Evolutionary conservation across 2,329 filamentous ascomycete species (phyloP).

Genomic region (Stagonosporopsis tanaceti): DNA sequence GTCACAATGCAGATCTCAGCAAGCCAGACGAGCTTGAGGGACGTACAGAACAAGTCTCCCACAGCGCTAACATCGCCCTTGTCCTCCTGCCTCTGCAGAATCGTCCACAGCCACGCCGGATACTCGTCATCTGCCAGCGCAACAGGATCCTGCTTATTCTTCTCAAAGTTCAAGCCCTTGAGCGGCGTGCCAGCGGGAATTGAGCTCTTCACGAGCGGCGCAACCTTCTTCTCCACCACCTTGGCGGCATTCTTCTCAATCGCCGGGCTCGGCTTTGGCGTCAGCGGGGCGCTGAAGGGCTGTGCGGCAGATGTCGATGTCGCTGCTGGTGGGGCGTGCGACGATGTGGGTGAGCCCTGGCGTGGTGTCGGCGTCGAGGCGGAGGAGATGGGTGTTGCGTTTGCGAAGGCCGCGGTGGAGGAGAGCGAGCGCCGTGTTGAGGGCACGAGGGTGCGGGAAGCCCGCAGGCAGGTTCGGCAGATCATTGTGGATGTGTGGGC

Average conservation of each 20-base stretch:
- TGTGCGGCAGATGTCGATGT: slow-evolving; percentile 57
- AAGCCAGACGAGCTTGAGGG: neutral
- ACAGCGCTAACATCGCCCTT: slow-evolving; percentile 61
- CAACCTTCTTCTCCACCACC: slow-evolving; percentile 39
- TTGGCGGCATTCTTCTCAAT: slow-evolving; percentile 37
- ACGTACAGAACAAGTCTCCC: slow-evolving; percentile 82
- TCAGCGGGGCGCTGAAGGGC: slow-evolving; percentile 55
- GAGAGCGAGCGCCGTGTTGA: slow-evolving; percentile 37
- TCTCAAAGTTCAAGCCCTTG: slow-evolving; percentile 78
- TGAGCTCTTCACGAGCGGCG: slow-evolving; percentile 51
- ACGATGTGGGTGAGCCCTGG: slow-evolving; percentile 34
- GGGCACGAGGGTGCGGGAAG: slow-evolving; percentile 33
- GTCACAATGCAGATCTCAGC: neutral
- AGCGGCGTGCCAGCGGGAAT: slow-evolving; percentile 74
- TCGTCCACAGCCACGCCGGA: slow-evolving; percentile 80
- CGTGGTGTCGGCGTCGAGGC: slow-evolving; percentile 37
- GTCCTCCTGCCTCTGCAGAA: slow-evolving; percentile 69
- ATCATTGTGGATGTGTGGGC: slow-evolving; percentile 44
- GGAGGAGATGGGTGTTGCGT: slow-evolving; percentile 39
- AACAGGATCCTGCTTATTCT: slow-evolving; percentile 75
- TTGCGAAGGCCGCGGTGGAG: slow-evolving; percentile 30
- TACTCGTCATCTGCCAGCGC: slow-evolving; percentile 79
- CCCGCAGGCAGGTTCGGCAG: slow-evolving; percentile 50
- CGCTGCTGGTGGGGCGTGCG: slow-evolving; percentile 45
- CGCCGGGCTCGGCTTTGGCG: slow-evolving; percentile 31